Evolutionary conservation across 1,284 basidiomycete genomes (phyloP).

Genomic region (Ustilago cynodontis): DNA sequence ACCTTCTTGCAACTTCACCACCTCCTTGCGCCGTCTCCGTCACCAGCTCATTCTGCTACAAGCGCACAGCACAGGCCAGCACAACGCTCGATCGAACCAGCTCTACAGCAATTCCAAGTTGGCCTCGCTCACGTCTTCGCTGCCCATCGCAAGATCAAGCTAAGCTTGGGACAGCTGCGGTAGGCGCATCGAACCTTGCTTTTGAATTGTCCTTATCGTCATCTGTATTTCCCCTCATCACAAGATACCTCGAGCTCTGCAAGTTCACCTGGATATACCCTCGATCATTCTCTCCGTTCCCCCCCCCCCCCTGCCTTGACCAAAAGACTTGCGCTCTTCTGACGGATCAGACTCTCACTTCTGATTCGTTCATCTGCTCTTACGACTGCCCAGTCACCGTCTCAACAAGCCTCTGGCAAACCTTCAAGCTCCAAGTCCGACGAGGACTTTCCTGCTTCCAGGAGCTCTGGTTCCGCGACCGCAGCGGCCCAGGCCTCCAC

Average conservation of each 20-base stretch:
- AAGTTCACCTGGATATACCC: slow-evolving; percentile 20
- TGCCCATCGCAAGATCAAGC: background rate
- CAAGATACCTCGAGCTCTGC: slow-evolving; percentile 32
- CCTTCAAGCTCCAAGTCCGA: slow-evolving; percentile 15
- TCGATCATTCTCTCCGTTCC: too few relatives aligned
- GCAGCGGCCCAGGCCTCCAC: slow-evolving; percentile 27
- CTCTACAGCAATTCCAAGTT: background rate
- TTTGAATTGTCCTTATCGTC: slow-evolving; percentile 5
- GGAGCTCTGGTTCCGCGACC: slow-evolving; percentile 18
- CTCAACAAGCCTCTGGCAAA: background rate
- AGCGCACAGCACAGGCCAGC: background rate
- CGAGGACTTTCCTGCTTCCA: slow-evolving; percentile 21
- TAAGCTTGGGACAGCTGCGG: background rate
- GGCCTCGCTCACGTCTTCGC: background rate
- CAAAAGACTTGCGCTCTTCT: background rate
- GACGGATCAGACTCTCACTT: background rate
- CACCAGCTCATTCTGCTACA: too few relatives aligned
- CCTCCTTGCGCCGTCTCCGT: background rate
- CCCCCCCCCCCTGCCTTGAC: background rate
- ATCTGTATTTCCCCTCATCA: slow-evolving; percentile 15
- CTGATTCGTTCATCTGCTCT: background rate
- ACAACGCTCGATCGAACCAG: background rate
- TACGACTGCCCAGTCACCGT: background rate
- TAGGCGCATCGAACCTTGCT: slow-evolving; percentile 6
- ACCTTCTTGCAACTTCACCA: background rate